phyloP scores from a whole-genome alignment of 1,284 basidiomycete genomes.

The Sporisorium scitamineum region DNA sequence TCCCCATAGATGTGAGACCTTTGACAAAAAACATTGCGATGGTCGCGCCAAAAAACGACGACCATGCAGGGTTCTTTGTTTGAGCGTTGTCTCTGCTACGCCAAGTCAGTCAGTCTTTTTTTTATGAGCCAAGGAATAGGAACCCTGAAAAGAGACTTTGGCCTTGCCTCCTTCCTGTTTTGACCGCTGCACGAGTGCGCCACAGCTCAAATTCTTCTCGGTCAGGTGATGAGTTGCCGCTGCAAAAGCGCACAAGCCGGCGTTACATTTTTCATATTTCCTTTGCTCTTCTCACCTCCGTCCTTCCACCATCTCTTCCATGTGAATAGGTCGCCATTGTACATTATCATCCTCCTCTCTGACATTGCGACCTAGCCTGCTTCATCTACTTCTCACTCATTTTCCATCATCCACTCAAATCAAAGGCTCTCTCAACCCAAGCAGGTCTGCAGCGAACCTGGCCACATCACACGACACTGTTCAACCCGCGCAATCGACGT shows the following conservation, averaged over 20 bases:
- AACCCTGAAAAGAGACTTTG: no score
- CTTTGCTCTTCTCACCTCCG: background rate
- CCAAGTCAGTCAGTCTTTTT: no score
- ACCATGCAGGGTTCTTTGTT: no score
- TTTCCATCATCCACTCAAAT: background rate
- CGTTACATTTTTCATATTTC: background rate
- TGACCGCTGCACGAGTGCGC: background rate
- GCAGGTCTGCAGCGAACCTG: background rate
- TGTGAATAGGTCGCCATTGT: no score
- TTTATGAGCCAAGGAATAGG: no score
- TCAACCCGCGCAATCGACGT: background rate
- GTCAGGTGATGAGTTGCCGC: conserved; percentile 1
- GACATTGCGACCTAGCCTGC: background rate
- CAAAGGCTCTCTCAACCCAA: background rate
- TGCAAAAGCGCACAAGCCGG: conserved; percentile 6
- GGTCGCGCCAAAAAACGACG: no score
- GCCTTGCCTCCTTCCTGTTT: background rate
- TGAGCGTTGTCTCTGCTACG: no score
- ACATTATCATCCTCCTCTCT: background rate
- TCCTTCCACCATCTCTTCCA: conserved; percentile 4
- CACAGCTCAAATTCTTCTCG: background rate
- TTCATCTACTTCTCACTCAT: background rate
- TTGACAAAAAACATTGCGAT: no score
- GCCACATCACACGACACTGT: conserved; percentile 9
- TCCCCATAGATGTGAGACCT: no score